Evolutionary conservation across 352 stramenopile genomes (phyloP).

Genomic region (Pythium rishiriense): DNA sequence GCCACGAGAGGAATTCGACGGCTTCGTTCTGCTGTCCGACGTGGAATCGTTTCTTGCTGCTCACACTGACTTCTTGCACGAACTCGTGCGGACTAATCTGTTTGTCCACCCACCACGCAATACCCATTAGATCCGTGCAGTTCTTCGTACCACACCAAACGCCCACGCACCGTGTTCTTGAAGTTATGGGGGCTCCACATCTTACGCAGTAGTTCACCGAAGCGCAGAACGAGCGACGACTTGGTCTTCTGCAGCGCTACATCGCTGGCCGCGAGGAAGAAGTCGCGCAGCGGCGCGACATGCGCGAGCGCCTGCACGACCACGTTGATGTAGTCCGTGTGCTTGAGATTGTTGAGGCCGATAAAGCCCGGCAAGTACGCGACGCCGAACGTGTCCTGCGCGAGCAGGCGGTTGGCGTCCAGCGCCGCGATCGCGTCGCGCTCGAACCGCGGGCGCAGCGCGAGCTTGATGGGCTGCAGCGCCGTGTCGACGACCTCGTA

Average conservation of each 20-base stretch:
- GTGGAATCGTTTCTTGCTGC: slow-evolving; percentile 96
- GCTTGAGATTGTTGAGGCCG: slow-evolving; percentile 97
- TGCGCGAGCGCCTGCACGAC: slow-evolving; percentile 96
- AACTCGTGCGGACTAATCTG: slow-evolving; percentile 96
- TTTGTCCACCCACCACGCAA: not conserved
- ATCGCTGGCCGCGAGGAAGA: slow-evolving; percentile 86
- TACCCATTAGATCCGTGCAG: not conserved
- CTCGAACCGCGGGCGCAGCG: slow-evolving; percentile 92
- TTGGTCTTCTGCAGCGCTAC: slow-evolving; percentile 52
- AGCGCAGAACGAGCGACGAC: slow-evolving; percentile 88
- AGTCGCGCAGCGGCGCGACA: slow-evolving; percentile 92
- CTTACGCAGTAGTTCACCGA: slow-evolving; percentile 96
- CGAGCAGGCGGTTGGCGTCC: slow-evolving; percentile 91
- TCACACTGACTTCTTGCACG: slow-evolving; percentile 93
- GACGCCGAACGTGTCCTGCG: slow-evolving; percentile 95
- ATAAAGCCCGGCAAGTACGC: slow-evolving; percentile 98
- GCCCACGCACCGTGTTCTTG: slow-evolving; percentile 93
- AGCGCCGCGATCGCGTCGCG: slow-evolving; percentile 78
- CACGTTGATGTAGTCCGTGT: slow-evolving; percentile 98
- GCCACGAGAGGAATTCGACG: slow-evolving; percentile 96
- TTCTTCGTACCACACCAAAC: not conserved
- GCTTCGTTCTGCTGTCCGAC: slow-evolving; percentile 94
- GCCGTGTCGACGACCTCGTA: slow-evolving; percentile 98
- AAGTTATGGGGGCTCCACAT: slow-evolving; percentile 98
- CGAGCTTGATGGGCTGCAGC: slow-evolving; percentile 94